Percentiles rank a stretch among this genome's conserved stretches.
Conservation (phyloP, 2,329 filamentous ascomycete species). For the Neurospora crassa region DNA sequence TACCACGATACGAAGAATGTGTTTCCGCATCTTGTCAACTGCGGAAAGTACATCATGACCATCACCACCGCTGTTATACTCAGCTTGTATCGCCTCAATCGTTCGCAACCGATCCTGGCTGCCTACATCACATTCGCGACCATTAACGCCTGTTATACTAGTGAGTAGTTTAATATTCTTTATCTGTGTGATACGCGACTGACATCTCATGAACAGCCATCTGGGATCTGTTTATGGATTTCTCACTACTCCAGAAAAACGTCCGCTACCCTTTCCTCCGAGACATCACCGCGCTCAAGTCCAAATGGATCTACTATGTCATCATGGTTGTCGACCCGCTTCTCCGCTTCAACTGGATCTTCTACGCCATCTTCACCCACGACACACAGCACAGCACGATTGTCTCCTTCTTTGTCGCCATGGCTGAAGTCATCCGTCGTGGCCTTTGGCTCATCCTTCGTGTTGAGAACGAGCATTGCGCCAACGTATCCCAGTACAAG, state of each 20-base stretch:
- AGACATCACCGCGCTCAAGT: constrained; percentile 70
- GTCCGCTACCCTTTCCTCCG: constrained; percentile 61
- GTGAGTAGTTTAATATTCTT: constrained; percentile 31
- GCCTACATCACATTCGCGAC: constrained; percentile 72
- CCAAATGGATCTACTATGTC: constrained; percentile 72
- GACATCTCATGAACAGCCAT: constrained; percentile 42
- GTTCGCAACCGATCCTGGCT: constrained; percentile 45
- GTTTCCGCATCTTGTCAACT: constrained; percentile 89
- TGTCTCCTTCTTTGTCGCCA: constrained; percentile 67
- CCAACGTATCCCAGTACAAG: constrained; percentile 82
- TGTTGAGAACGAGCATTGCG: constrained; percentile 95
- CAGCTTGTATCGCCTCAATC: constrained; percentile 72
- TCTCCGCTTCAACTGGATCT: constrained; percentile 87
- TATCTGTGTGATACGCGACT: not conserved
- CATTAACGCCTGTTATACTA: constrained; percentile 77
- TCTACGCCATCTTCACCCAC: constrained; percentile 76
- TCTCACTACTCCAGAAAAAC: constrained; percentile 75
- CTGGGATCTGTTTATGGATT: constrained; percentile 97
- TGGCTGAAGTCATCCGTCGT: constrained; percentile 74
- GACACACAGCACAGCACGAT: constrained; percentile 75
- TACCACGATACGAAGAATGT: constrained; percentile 78
- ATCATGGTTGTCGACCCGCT: constrained; percentile 79
- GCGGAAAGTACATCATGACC: constrained; percentile 81
- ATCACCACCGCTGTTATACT: constrained; percentile 71
- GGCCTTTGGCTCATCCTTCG: constrained; percentile 89